Evolutionary conservation across 129 eudicot genomes (phyloP).

Genomic region (Flaveria brownii): DNA sequence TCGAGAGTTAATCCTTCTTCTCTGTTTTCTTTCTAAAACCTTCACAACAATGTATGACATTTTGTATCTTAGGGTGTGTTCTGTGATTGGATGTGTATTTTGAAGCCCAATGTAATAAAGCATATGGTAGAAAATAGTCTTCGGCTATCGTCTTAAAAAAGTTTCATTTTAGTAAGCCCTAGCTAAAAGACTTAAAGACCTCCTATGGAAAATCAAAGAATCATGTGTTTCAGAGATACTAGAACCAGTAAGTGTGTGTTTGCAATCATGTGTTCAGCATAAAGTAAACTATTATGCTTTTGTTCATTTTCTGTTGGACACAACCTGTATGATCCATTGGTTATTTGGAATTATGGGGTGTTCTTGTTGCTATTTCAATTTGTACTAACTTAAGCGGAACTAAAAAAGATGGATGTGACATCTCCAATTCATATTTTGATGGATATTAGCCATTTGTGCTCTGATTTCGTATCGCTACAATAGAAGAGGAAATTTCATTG

Average conservation of each 20-base stretch:
- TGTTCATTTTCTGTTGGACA: too few relatives aligned
- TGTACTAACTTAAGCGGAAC: neutral
- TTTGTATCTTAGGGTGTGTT: neutral
- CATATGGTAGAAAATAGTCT: neutral
- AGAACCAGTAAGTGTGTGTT: slow-evolving; percentile 61
- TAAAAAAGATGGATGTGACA: neutral
- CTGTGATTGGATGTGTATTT: neutral
- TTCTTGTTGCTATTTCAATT: neutral
- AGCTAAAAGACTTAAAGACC: slow-evolving; percentile 56
- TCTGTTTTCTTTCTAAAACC: too few relatives aligned
- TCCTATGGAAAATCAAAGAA: slow-evolving; percentile 96
- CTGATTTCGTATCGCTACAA: too few relatives aligned
- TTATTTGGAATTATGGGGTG: too few relatives aligned
- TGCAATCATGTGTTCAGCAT: too few relatives aligned
- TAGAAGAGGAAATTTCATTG: too few relatives aligned
- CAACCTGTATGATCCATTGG: too few relatives aligned
- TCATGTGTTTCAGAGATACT: slow-evolving; percentile 78
- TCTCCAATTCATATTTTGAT: neutral
- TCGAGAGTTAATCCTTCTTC: too few relatives aligned
- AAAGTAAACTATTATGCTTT: too few relatives aligned
- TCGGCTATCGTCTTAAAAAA: neutral
- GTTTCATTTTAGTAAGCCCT: slow-evolving; percentile 50
- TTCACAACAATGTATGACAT: neutral
- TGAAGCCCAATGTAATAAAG: neutral
- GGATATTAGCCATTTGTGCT: too few relatives aligned